Conservation (phyloP, 2,329 filamentous ascomycete genomes). For the Teratosphaeria pseudoeucalypti region DNA sequence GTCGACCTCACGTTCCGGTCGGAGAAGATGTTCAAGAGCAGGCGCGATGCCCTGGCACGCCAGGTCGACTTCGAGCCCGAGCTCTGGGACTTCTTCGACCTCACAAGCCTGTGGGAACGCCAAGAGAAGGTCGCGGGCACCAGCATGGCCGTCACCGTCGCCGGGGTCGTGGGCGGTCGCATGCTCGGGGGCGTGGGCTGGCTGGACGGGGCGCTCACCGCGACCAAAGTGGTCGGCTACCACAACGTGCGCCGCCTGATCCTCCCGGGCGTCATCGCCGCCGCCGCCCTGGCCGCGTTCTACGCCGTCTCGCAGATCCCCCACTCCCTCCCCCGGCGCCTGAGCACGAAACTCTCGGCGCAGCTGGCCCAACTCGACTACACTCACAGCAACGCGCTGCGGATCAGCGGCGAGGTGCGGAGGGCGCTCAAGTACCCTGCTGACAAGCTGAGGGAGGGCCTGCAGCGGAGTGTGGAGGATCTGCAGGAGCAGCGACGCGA, state of each 20-base stretch:
- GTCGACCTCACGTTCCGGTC: slow-evolving; percentile 77
- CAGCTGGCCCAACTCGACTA: slow-evolving; percentile 81
- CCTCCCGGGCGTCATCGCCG: slow-evolving; percentile 66
- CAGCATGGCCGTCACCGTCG: slow-evolving; percentile 86
- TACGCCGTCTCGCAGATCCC: slow-evolving; percentile 85
- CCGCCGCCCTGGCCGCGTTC: slow-evolving; percentile 60
- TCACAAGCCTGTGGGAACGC: slow-evolving; percentile 67
- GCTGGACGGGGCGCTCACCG: slow-evolving; percentile 77
- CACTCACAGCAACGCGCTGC: slow-evolving; percentile 74
- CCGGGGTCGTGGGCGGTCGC: slow-evolving; percentile 72
- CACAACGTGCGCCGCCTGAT: slow-evolving; percentile 73
- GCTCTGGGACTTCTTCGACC: slow-evolving; percentile 86
- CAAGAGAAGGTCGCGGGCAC: slow-evolving; percentile 94
- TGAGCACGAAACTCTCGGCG: slow-evolving; percentile 72
- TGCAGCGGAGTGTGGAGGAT: slow-evolving; percentile 78
- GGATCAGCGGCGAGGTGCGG: slow-evolving; percentile 77
- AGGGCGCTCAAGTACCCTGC: slow-evolving; percentile 82
- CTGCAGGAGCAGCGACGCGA: slow-evolving; percentile 69
- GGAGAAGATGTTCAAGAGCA: slow-evolving; percentile 87
- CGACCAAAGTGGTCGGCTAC: slow-evolving; percentile 67
- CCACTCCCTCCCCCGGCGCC: slow-evolving; percentile 72
- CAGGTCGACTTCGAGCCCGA: slow-evolving; percentile 84
- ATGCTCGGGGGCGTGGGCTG: slow-evolving; percentile 76
- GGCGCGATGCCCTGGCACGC: slow-evolving; percentile 68
- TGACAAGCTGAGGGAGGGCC: slow-evolving; percentile 70